A percentile compares a stretch with the other conserved stretches of the same genome.
Evolutionary conservation across 2,329 filamentous ascomycete species (phyloP).

Genomic region (Aspergillus floridensis): DNA sequence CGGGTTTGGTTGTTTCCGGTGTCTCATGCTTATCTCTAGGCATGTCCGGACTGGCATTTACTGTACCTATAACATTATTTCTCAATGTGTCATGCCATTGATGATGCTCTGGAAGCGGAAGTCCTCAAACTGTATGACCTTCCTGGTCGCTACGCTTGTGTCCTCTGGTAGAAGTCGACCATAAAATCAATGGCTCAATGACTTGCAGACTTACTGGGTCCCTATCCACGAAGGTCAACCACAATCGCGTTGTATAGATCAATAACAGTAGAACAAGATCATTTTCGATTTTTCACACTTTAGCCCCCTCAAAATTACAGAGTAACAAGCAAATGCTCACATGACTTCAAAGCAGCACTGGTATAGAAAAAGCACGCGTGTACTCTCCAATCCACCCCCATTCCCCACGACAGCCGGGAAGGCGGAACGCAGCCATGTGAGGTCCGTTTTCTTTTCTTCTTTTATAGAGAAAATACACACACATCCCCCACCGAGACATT

Average conservation of each 20-base stretch:
- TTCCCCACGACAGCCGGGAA: constrained; percentile 8
- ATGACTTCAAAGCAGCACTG: constrained; percentile 23
- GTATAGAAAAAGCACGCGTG: constrained; percentile 27
- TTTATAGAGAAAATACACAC: background rate
- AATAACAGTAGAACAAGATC: constrained; percentile 10
- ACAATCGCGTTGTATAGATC: background rate
- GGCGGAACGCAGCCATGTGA: background rate
- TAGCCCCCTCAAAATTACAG: constrained; percentile 18
- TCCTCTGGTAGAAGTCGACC: too few species aligned
- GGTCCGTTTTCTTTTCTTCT: background rate
- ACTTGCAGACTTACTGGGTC: too few species aligned
- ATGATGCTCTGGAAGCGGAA: background rate
- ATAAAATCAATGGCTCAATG: too few species aligned
- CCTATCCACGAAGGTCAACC: too few species aligned
- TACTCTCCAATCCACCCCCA: constrained; percentile 17
- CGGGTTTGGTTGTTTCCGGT: constrained; percentile 19
- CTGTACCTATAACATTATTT: constrained; percentile 31
- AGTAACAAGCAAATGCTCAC: constrained; percentile 23
- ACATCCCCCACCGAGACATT: constrained; percentile 22
- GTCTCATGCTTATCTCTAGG: constrained; percentile 11
- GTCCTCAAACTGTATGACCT: background rate
- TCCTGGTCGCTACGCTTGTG: background rate
- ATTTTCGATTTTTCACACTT: constrained; percentile 18
- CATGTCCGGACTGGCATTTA: constrained; percentile 21
- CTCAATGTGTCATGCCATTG: constrained; percentile 1